These are phyloP conservation scores for Lasiosphaeria miniovina DNA, from an alignment of 495 filamentous ascomycete species.

Conservation along the genomic window DNA sequence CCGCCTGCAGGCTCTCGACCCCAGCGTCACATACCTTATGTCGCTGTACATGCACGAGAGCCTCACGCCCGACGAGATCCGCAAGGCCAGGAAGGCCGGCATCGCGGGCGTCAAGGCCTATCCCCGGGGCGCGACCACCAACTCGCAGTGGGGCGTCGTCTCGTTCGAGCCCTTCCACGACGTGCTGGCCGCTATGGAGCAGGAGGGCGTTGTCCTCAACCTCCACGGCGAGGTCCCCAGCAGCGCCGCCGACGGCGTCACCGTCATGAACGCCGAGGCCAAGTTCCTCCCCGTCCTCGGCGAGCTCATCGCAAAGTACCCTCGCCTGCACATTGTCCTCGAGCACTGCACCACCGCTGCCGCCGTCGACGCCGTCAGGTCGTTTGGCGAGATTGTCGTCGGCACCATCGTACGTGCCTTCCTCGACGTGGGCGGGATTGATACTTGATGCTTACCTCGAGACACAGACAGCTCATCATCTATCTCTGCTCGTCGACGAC, in stretches of 20 bases:
- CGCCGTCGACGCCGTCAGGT: conserved; percentile 73
- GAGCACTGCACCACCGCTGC: conserved; percentile 82
- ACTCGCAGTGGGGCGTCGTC: conserved; percentile 77
- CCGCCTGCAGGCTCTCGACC: conserved; percentile 63
- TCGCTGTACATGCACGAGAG: conserved; percentile 71
- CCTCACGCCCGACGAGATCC: conserved; percentile 75
- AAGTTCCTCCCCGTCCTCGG: conserved; percentile 74
- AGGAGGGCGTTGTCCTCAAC: conserved; percentile 54
- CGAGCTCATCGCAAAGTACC: conserved; percentile 70
- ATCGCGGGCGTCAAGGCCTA: conserved; percentile 62
- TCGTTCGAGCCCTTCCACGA: conserved; percentile 63
- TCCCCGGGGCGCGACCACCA: conserved; percentile 68
- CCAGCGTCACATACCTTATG: conserved; percentile 80
- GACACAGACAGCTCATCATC: conserved; percentile 64
- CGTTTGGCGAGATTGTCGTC: conserved; percentile 71
- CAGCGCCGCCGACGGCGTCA: conserved; percentile 62
- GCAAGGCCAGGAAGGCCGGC: conserved; percentile 63
- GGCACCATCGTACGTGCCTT: conserved; percentile 51
- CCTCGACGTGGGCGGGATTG: conserved; percentile 26
- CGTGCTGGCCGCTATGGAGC: conserved; percentile 74
- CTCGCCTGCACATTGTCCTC: conserved; percentile 72
- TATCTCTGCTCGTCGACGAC: conserved; percentile 74
- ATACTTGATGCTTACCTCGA: neutral
- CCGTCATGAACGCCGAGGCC: conserved; percentile 76
- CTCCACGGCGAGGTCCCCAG: conserved; percentile 57